Evolutionary conservation across 495 filamentous ascomycete species (phyloP), one percentile per base, ranked within the genome.

Genomic region (Lophiostoma macrostomum): DNA sequence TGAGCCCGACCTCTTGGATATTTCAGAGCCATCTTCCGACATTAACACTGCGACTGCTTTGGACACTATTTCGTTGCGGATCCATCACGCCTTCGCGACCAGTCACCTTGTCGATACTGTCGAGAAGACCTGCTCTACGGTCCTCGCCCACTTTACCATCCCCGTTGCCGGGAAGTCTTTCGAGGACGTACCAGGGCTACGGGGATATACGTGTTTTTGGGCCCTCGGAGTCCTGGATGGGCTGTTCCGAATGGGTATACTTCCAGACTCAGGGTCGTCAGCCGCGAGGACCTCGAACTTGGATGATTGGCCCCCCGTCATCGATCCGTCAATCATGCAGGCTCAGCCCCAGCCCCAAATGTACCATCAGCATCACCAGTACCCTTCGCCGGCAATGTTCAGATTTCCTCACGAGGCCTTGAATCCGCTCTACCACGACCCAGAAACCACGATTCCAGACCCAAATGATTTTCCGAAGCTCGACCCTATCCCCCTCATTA

Each of bases 171-270:
- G 40, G 3, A 63, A 58, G 20, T 39, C 49, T 4, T 8, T 23
- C 0, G 20, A 54, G 5, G 54, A 63, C 31, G 46, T 63, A 8
- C 24, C 36, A 10, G 60, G 54, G 0, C 32, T 58, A 12, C 14
- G 60, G 22, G 60, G 60, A 5, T 63, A 58, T 35, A 35, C 30
- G 12, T 35, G 50, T 4, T 36, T 63, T 8, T 63, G 60, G 60
- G 30, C 48, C 8, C 39, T 60, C 3, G 50, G 39, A 5, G 37
- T 44, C 13, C 25, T 50, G 20, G 37, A 48, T 36, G 27, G 44
- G 0, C 20, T 53, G 2, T 29, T 60, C 5, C 16, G 22, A 16
- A n/a, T 36, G 3, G 56, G 50, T 12, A 8, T 50, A 0, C 16
- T 54, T 24, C 44, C 38, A 1, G 56, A 53, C 16, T 32, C 39